Evolutionary conservation across 805 yeast genomes (phyloP).

Genomic region (Nematodospora valgi): DNA sequence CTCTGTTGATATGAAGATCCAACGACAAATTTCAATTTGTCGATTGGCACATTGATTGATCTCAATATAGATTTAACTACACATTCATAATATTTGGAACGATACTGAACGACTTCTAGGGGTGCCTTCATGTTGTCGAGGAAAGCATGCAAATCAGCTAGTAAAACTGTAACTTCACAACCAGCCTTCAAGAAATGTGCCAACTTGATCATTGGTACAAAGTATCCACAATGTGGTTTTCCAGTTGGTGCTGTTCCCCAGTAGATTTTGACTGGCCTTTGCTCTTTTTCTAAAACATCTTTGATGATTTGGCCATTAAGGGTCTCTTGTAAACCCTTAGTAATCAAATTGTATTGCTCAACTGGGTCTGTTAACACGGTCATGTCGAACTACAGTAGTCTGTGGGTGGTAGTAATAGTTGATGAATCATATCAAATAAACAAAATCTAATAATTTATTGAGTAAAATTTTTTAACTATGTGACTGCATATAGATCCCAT

Average conservation of each 20-base stretch:
- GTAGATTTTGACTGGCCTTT: slow-evolving; percentile 81
- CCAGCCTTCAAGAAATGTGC: slow-evolving; percentile 96
- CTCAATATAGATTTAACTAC: slow-evolving; percentile 80
- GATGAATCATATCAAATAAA: neutral
- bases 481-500: too few species aligned
- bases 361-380: slow-evolving; percentile 44
- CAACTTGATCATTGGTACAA: slow-evolving; percentile 94
- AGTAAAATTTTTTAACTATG: too few species aligned
- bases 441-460: neutral
- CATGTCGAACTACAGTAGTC: slow-evolving; percentile 13
- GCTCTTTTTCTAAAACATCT: slow-evolving; percentile 73
- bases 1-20: slow-evolving; percentile 89
- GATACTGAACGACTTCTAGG: slow-evolving; percentile 79
- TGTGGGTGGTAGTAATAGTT: neutral
- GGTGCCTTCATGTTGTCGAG: slow-evolving; percentile 99
- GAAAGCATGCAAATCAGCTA: slow-evolving; percentile 96
- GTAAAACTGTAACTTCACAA: slow-evolving; percentile 83
- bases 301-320: slow-evolving; percentile 85
- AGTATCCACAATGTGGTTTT: slow-evolving; percentile 97
- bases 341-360: slow-evolving; percentile 70
- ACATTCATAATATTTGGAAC: slow-evolving; percentile 86
- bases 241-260: slow-evolving; percentile 99
- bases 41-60: slow-evolving; percentile 89
- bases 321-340: slow-evolving; percentile 87
- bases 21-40: slow-evolving; percentile 73